These are phyloP conservation scores for Volutella citrinella DNA, from an alignment of 2,329 filamentous ascomycete genomes.

Conservation along the genomic window DNA sequence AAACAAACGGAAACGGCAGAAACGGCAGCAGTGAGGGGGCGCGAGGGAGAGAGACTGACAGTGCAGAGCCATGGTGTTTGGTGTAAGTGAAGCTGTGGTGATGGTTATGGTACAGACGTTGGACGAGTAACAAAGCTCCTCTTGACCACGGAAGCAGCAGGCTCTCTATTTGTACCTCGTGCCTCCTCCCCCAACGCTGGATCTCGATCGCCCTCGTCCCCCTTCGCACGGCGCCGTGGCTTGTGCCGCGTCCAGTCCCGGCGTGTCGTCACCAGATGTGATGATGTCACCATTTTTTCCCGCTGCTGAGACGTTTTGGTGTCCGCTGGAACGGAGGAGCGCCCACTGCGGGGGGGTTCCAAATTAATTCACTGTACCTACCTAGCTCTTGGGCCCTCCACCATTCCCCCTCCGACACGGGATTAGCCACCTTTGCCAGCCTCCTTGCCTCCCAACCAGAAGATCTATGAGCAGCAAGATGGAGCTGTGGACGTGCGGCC, in stretches of 20 bases:
- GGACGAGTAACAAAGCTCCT: conserved; percentile 8
- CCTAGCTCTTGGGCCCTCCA: too few relatives aligned
- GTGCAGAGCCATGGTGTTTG: conserved; percentile 55
- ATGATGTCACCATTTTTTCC: conserved; percentile 41
- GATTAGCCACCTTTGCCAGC: too few relatives aligned
- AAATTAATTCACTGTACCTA: too few relatives aligned
- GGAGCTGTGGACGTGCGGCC: too few relatives aligned
- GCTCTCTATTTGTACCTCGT: conserved; percentile 25
- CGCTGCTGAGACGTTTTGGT: conserved; percentile 9
- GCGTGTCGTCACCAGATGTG: conserved; percentile 33
- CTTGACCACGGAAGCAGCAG: too few relatives aligned
- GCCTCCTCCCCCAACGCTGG: conserved; percentile 3
- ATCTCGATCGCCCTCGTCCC: conserved; percentile 23
- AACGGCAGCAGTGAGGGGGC: background rate
- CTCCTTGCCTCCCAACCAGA: too few relatives aligned
- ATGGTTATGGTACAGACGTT: conserved; percentile 5
- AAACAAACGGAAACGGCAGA: too few relatives aligned
- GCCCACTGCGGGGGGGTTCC: conserved; percentile 4
- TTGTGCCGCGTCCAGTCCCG: conserved; percentile 13
- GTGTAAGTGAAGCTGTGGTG: conserved; percentile 3
- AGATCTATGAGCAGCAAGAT: too few relatives aligned
- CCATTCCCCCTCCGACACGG: too few relatives aligned
- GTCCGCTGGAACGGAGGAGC: background rate
- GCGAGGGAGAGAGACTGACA: conserved; percentile 39
- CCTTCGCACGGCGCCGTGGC: conserved; percentile 23